phyloP scores from a whole-genome alignment of 345 rosid genomes.

The Eutrema heterophyllum region DNA sequence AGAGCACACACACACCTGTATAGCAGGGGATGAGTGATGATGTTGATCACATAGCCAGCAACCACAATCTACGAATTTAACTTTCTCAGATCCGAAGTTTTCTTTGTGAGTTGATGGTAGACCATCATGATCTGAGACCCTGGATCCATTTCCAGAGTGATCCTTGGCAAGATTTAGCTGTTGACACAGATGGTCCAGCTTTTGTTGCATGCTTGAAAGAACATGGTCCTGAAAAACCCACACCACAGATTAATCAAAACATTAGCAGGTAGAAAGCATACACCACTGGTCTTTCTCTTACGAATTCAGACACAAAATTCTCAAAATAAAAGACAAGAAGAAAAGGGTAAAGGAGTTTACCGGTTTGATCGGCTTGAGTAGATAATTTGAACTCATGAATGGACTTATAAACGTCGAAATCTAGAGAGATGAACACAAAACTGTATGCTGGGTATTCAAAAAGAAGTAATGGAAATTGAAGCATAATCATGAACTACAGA shows the following conservation, averaged over 20 bases:
- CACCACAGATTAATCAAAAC: no score
- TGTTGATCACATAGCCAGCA: slow-evolving; percentile 89
- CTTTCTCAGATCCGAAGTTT: slow-evolving; percentile 42
- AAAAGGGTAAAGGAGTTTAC: neutral
- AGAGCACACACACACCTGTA: slow-evolving; percentile 34
- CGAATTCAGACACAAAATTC: neutral
- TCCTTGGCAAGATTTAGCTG: slow-evolving; percentile 42
- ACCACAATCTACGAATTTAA: slow-evolving; percentile 59
- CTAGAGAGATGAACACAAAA: neutral
- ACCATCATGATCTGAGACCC: slow-evolving; percentile 6
- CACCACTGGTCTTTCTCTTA: neutral
- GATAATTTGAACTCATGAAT: neutral
- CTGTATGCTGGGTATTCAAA: neutral
- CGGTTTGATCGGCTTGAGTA: no score
- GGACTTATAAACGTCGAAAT: neutral
- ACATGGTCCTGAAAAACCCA: slow-evolving; percentile 61
- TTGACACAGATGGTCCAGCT: slow-evolving; percentile 73
- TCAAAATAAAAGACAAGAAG: neutral
- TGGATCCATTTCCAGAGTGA: slow-evolving; percentile 23
- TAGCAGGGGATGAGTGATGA: slow-evolving; percentile 36
- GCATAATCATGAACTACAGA: slow-evolving; percentile 4
- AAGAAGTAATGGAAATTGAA: slow-evolving; percentile 20
- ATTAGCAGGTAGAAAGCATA: no score
- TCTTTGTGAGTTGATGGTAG: slow-evolving; percentile 5
- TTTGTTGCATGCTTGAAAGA: slow-evolving; percentile 76